Conservation (phyloP, 108 stramenopile genomes). For the Nitzschia putrida region DNA sequence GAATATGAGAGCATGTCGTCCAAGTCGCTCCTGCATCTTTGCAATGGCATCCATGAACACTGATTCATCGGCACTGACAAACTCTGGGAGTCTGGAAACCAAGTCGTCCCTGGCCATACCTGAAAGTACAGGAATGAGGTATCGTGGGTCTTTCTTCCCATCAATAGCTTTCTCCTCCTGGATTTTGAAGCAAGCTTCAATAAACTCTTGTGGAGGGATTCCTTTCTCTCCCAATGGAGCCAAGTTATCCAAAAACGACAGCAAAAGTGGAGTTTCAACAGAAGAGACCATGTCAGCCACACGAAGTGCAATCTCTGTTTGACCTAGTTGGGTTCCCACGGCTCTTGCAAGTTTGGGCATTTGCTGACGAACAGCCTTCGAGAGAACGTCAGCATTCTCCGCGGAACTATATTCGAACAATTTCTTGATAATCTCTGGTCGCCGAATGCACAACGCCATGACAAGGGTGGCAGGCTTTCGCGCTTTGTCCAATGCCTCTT, state of each 20-base stretch:
- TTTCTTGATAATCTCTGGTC: slow-evolving; percentile 74
- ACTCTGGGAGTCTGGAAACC: slow-evolving; percentile 56
- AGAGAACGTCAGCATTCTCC: slow-evolving; percentile 72
- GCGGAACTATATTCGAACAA: slow-evolving; percentile 62
- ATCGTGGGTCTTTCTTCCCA: slow-evolving; percentile 70
- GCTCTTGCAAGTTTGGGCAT: slow-evolving; percentile 84
- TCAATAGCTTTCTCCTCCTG: slow-evolving; percentile 65
- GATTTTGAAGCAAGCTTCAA: slow-evolving; percentile 83
- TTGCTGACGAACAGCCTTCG: slow-evolving; percentile 68
- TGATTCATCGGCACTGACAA: slow-evolving; percentile 66
- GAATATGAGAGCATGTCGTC: slow-evolving; percentile 70
- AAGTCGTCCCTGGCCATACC: slow-evolving; percentile 73
- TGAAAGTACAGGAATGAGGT: slow-evolving; percentile 76
- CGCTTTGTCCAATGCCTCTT: slow-evolving; percentile 62
- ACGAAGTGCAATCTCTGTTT: slow-evolving; percentile 68
- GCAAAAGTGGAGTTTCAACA: slow-evolving; percentile 58
- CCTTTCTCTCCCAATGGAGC: slow-evolving; percentile 56
- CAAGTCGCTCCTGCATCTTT: slow-evolving; percentile 74
- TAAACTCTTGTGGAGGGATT: slow-evolving; percentile 65
- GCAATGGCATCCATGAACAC: slow-evolving; percentile 69
- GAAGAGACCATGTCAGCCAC: slow-evolving; percentile 58
- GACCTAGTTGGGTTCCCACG: slow-evolving; percentile 76
- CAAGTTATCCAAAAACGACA: slow-evolving; percentile 82
- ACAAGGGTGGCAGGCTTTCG: slow-evolving; percentile 71
- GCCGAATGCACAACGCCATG: slow-evolving; percentile 81